Conservation (phyloP, 1,284 basidiomycete species). For the Tetrapyrgos nigripes region DNA sequence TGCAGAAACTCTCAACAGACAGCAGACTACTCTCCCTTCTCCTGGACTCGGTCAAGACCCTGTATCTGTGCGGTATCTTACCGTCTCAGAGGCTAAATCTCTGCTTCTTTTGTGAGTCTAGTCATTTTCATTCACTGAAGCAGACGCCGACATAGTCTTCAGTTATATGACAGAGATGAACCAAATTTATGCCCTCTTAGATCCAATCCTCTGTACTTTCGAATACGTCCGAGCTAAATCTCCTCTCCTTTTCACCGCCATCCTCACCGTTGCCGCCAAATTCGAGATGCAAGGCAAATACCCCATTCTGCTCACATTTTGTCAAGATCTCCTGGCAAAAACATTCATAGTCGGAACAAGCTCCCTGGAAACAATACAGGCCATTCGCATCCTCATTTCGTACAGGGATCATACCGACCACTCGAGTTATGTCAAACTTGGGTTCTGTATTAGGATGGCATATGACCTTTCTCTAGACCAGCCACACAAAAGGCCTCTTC, state of each 20-base stretch:
- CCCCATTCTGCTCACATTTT: neutral
- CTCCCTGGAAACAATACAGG: neutral
- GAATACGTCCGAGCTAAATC: neutral
- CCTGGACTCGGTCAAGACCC: neutral
- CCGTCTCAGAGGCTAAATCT: neutral
- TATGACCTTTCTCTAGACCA: neutral
- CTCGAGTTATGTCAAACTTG: neutral
- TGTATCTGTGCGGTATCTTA: neutral
- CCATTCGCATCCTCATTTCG: neutral
- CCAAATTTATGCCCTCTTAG: neutral
- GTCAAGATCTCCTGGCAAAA: neutral
- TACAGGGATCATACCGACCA: neutral
- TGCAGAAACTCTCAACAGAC: neutral
- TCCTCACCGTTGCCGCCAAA: neutral
- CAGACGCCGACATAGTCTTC: too few relatives aligned
- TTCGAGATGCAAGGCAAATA: neutral
- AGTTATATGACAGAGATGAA: neutral
- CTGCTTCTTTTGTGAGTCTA: neutral
- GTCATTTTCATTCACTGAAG: neutral
- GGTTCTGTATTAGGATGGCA: neutral
- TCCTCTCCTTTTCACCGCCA: neutral
- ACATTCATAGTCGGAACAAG: neutral
- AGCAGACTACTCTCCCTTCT: neutral
- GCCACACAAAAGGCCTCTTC: neutral
- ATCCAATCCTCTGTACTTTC: neutral